These are phyloP conservation scores for Isoetes taiwanensis DNA, from an alignment of 75 land plant species.

Conservation along the genomic window DNA sequence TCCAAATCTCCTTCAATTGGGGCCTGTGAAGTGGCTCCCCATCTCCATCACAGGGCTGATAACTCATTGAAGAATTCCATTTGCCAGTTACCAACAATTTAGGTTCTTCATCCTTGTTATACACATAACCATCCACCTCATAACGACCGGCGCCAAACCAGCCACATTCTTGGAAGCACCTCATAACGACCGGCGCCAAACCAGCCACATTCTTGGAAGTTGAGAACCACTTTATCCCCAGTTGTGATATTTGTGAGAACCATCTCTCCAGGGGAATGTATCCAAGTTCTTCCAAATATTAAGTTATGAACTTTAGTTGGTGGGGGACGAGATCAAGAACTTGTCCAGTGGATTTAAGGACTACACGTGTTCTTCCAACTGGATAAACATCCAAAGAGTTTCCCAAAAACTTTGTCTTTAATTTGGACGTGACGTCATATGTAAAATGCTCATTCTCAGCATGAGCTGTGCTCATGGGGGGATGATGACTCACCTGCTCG, in stretches of 20 bases:
- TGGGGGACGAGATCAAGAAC: conserved; percentile 88
- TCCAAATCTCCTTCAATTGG: conserved; percentile 95
- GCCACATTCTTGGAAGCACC: too few species aligned
- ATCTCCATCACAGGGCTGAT: conserved; percentile 89
- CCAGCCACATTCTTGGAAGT: conserved; percentile 98
- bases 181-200: conserved; percentile 76
- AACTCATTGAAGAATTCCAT: conserved; percentile 85
- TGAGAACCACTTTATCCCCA: conserved; percentile 89
- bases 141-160: conserved; percentile 94
- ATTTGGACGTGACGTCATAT: conserved; percentile 87
- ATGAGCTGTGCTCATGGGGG: conserved; percentile 95
- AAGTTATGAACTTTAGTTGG: conserved; percentile 92
- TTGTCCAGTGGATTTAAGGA: conserved; percentile 68
- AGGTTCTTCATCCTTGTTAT: conserved; percentile 83
- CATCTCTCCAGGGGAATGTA: conserved; percentile 97
- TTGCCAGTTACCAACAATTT: conserved; percentile 95
- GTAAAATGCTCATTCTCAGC: conserved; percentile 96
- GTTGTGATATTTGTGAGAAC: conserved; percentile 87
- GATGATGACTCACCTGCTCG: conserved; percentile 99
- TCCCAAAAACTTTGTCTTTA: conserved; percentile 91
- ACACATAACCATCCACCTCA: conserved; percentile 99
- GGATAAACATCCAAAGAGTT: conserved; percentile 95
- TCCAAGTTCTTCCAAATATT: conserved; percentile 98
- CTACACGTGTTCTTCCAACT: conserved; percentile 89
- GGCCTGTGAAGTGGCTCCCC: conserved; percentile 91